Conservation (phyloP, 2,329 filamentous ascomycete genomes). For the Metarhizium guizhouense region DNA sequence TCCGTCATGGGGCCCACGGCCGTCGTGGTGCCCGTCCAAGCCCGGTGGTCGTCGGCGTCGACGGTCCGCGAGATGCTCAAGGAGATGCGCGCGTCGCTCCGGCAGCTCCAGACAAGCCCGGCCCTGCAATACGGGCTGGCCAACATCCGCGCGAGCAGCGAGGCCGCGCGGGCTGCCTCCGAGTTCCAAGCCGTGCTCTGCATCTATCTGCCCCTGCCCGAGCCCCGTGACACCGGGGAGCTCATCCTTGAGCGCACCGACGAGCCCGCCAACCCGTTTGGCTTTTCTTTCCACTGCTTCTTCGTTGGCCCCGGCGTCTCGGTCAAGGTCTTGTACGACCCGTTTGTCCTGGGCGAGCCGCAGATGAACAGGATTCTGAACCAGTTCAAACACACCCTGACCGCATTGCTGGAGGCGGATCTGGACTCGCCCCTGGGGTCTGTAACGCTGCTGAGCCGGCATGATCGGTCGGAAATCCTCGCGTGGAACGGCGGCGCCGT, state of each 20-base stretch:
- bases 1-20: constrained; percentile 4
- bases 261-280: not conserved
- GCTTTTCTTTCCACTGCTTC: not conserved
- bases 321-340: not conserved
- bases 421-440: not conserved
- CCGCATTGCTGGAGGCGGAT: not conserved
- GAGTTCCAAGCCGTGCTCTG: not conserved
- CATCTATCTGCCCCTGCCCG: not conserved
- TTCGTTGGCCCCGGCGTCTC: not conserved
- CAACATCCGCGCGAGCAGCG: not conserved
- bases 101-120: constrained; percentile 1
- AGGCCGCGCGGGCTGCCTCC: not conserved
- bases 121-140: not conserved
- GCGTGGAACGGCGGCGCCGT: not conserved
- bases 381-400: constrained; percentile 4
- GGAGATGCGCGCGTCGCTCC: not conserved
- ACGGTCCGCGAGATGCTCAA: constrained; percentile 4
- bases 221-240: not conserved
- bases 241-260: not conserved
- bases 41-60: not conserved
- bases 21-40: constrained; percentile 5
- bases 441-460: not conserved
- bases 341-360: not conserved
- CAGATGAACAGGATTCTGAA: not conserved
- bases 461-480: not conserved